Conservation (phyloP, 192 early-diverging fungal species). For the Umbelopsis sp. region DNA sequence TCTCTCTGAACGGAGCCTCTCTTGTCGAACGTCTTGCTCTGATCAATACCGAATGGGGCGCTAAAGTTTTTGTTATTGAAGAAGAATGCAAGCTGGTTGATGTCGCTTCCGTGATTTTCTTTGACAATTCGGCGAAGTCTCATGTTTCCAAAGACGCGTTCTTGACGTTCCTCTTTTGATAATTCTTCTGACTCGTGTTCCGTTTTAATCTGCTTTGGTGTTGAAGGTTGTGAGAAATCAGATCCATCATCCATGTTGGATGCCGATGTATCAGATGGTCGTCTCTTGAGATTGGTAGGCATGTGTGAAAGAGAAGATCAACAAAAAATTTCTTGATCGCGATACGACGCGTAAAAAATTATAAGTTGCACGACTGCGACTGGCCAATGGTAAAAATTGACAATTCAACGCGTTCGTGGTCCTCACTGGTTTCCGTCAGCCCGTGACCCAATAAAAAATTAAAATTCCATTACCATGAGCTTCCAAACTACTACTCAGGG, state of each 20-base stretch:
- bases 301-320: neutral
- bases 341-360: neutral
- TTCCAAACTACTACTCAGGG: no score
- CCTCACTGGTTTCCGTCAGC: no score
- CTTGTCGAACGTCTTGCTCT: slow-evolving; percentile 69
- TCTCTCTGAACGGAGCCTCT: slow-evolving; percentile 69
- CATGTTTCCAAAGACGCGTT: slow-evolving; percentile 67
- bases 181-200: slow-evolving; percentile 3
- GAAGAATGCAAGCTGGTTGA: slow-evolving; percentile 76
- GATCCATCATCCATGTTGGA: slow-evolving; percentile 5
- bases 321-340: slow-evolving; percentile 5
- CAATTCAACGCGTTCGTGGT: no score
- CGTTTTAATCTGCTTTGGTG: slow-evolving; percentile 1
- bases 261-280: slow-evolving; percentile 1
- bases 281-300: slow-evolving; percentile 10
- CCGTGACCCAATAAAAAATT: no score
- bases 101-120: slow-evolving; percentile 82
- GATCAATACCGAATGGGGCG: slow-evolving; percentile 51
- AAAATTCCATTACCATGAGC: no score
- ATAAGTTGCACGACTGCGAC: no score
- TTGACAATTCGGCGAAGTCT: slow-evolving; percentile 84
- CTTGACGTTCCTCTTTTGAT: slow-evolving; percentile 20
- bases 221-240: slow-evolving; percentile 12
- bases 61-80: slow-evolving; percentile 63
- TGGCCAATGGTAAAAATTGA: no score